Evolutionary conservation across 768 basidiomycete genomes (phyloP), one percentile per base, ranked within the genome.

Genomic region (Jaapia argillacea): DNA sequence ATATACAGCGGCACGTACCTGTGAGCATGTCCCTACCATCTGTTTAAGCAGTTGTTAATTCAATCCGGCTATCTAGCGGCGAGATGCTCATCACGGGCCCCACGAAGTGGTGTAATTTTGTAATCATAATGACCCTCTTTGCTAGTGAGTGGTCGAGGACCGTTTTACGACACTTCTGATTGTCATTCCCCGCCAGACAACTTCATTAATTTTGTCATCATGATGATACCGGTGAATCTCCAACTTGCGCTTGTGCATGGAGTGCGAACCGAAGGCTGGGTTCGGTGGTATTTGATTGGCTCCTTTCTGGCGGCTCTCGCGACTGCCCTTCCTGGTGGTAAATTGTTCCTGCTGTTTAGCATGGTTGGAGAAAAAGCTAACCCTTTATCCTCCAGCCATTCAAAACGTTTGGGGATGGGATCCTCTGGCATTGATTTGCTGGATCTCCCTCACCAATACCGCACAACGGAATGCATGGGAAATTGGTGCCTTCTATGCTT

Each of bases 71-170:
- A 21, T 21, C 10, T 13, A 38, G 37, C 10, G 37, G 37, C 20
- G 37, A 38, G 37, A 38, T 38, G 37, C 21, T 38, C 7, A 38
- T 38, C 37, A 38, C 37, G 20, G 37, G 37, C 7, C 37, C 37
- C 7, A 38, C 37, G 37, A 10, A 38, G 7, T 38, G 37, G 37
- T 38, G 37, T 21, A 21, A 38, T 22, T 12, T 21, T 6, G 7
- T 10, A 12, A 38, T 38, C 37, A 22, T 38, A 12, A 12, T 38
- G 12, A 38, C 37, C 10, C 37, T 38, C 7, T 38, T 10, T 7
- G 37, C 37, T 7, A 38, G 28, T 33, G 16, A 10, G 28, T 33
- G 16, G 10, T 16, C 16, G 28, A 10, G 10, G 10, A 10, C 10
- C 28, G n/a, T 33, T 33, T 16, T 33, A 16, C 28, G 28, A 10